Percentiles rank a stretch among this genome's conserved stretches.
These are phyloP conservation scores for Pseudonitzschia pungens DNA, from an alignment of 108 stramenopile genomes.

Conservation along the genomic window DNA sequence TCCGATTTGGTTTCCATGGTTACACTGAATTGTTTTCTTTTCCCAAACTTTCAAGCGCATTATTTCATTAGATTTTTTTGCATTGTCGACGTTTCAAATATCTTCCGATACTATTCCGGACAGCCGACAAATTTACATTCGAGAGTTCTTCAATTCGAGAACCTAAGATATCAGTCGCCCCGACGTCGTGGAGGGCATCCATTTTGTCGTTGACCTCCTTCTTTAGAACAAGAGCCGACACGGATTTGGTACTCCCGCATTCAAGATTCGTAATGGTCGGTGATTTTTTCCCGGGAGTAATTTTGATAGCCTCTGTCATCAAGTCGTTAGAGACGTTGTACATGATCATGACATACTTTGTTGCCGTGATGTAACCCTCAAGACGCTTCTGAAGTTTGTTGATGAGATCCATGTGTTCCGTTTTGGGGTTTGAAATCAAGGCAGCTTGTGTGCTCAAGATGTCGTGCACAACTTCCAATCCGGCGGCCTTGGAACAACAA, in stretches of 20 bases:
- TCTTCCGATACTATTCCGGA: neutral
- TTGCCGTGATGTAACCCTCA: conserved; percentile 94
- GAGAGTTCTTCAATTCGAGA: conserved; percentile 82
- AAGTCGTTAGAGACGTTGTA: conserved; percentile 87
- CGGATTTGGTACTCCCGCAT: conserved; percentile 76
- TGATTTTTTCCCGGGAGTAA: conserved; percentile 95
- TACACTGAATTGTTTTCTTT: too few relatives aligned
- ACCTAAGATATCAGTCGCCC: conserved; percentile 96
- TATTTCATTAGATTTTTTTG: neutral
- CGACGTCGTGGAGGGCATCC: conserved; percentile 89
- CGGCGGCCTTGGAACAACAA: conserved; percentile 77
- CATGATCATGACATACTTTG: conserved; percentile 92
- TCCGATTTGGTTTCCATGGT: too few relatives aligned
- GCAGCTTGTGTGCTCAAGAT: conserved; percentile 77
- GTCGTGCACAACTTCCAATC: conserved; percentile 90
- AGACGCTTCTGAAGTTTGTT: conserved; percentile 87
- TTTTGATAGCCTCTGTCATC: conserved; percentile 61
- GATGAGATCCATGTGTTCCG: conserved; percentile 83
- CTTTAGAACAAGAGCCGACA: conserved; percentile 84
- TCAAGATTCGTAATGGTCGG: conserved; percentile 92
- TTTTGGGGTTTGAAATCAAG: conserved; percentile 83
- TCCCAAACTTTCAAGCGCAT: too few relatives aligned
- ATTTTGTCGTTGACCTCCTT: conserved; percentile 84
- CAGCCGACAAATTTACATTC: conserved; percentile 64
- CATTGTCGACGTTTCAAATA: neutral